Percentiles rank a stretch among this genome's conserved stretches.
phyloP scores from a whole-genome alignment of 495 filamentous ascomycete genomes.

The Immersiella caudata region DNA sequence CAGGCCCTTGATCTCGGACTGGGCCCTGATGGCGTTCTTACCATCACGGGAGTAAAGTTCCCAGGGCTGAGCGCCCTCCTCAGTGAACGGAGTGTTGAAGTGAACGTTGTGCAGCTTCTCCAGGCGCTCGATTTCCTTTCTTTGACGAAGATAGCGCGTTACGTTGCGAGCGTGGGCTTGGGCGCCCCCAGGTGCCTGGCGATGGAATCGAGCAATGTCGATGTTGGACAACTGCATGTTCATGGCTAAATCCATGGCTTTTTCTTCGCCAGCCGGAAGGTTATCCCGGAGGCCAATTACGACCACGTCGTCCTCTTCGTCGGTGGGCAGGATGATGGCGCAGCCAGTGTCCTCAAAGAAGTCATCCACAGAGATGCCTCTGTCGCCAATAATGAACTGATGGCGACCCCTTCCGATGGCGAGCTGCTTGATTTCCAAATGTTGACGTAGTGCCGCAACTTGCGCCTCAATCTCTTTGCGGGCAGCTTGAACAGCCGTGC shows the following conservation, averaged over 20 bases:
- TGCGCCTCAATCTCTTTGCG: conserved; percentile 76
- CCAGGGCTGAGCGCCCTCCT: conserved; percentile 69
- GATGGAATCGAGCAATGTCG: conserved; percentile 76
- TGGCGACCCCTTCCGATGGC: conserved; percentile 77
- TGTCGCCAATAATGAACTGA: conserved; percentile 86
- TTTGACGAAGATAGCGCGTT: conserved; percentile 78
- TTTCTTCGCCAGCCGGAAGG: conserved; percentile 72
- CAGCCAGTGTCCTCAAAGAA: conserved; percentile 92
- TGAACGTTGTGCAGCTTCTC: conserved; percentile 77
- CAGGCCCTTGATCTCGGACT: conserved; percentile 77
- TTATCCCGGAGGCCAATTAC: conserved; percentile 77
- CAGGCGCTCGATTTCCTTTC: conserved; percentile 73
- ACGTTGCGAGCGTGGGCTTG: conserved; percentile 79
- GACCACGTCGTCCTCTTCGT: conserved; percentile 71
- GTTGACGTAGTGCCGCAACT: conserved; percentile 68
- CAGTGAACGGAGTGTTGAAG: conserved; percentile 71
- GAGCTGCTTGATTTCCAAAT: conserved; percentile 71
- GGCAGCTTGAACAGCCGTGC: conserved; percentile 76
- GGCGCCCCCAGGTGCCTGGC: conserved; percentile 69
- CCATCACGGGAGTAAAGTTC: conserved; percentile 82
- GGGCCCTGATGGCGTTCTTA: conserved; percentile 79
- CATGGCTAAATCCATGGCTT: conserved; percentile 78
- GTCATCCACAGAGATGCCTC: conserved; percentile 74
- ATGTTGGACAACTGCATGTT: conserved; percentile 78
- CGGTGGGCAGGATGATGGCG: conserved; percentile 75